These are phyloP conservation scores for Diddensiella santjacobensis DNA, from an alignment of 805 yeast genomes.

Conservation along the genomic window DNA sequence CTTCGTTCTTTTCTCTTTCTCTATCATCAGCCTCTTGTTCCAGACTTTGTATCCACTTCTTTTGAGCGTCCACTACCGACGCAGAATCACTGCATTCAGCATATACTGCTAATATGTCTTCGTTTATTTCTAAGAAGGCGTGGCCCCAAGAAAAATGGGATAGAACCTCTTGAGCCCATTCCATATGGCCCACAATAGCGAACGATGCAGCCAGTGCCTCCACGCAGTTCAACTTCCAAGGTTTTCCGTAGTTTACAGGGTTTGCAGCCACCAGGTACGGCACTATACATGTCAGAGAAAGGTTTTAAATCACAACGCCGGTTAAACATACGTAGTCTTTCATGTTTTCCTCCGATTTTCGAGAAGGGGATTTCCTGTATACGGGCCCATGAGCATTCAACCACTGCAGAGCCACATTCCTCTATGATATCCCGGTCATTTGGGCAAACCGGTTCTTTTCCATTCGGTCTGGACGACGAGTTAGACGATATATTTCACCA, in stretches of 20 bases:
- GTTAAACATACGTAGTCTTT: conserved; percentile 47
- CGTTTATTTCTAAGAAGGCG: conserved; percentile 78
- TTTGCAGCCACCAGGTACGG: conserved; percentile 96
- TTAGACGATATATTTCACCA: conserved; percentile 2
- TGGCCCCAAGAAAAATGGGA: conserved; percentile 90
- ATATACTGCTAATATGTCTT: conserved; percentile 70
- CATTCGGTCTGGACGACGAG: conserved; percentile 55
- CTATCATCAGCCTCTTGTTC: conserved; percentile 39
- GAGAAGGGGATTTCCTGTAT: conserved; percentile 94
- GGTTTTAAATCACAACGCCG: neutral
- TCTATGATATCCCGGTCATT: conserved; percentile 76
- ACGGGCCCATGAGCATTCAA: conserved; percentile 98
- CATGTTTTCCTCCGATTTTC: conserved; percentile 87
- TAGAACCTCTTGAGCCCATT: conserved; percentile 79
- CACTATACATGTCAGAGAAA: conserved; percentile 29
- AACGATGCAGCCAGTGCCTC: conserved; percentile 97
- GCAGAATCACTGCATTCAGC: conserved; percentile 77
- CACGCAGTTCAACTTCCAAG: conserved; percentile 94
- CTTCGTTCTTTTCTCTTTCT: conserved; percentile 39
- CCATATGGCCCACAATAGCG: conserved; percentile 85
- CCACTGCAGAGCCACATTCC: conserved; percentile 88
- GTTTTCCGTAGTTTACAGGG: conserved; percentile 94
- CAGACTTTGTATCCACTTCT: conserved; percentile 63
- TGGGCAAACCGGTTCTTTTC: conserved; percentile 86
- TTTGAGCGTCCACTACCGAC: conserved; percentile 68